These are phyloP conservation scores for Phytophthora pistaciae DNA, from an alignment of 352 stramenopile species.

Conservation along the genomic window DNA sequence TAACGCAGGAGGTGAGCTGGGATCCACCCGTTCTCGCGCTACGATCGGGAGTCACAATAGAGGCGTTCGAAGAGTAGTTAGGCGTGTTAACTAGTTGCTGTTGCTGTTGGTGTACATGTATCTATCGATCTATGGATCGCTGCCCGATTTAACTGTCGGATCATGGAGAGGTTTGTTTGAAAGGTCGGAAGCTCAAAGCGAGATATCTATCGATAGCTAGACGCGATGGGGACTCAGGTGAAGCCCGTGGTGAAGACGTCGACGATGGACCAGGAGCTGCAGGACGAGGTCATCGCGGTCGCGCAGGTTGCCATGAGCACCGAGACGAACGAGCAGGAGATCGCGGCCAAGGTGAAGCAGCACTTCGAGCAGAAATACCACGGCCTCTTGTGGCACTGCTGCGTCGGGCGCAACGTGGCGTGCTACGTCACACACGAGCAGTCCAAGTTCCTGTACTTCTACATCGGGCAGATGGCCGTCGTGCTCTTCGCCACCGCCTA, in stretches of 20 bases:
- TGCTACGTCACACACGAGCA: constrained; percentile 96
- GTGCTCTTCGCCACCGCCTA: constrained; percentile 92
- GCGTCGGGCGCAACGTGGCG: constrained; percentile 94
- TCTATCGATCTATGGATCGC: background rate
- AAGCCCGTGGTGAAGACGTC: constrained; percentile 91
- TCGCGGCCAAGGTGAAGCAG: constrained; percentile 92
- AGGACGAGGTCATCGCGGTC: constrained; percentile 86
- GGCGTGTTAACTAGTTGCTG: too few species aligned
- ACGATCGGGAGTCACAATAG: constrained; percentile 36
- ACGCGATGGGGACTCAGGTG: constrained; percentile 62
- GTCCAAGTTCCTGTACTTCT: constrained; percentile 97
- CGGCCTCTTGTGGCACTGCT: constrained; percentile 94
- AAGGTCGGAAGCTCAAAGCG: constrained; percentile 21
- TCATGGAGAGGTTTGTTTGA: background rate
- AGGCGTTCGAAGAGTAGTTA: constrained; percentile 27
- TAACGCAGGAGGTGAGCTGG: constrained; percentile 74
- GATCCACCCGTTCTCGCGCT: constrained; percentile 49
- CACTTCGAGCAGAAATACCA: constrained; percentile 95
- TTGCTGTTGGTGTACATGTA: too few species aligned
- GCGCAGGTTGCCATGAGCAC: constrained; percentile 84
- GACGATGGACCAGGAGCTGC: constrained; percentile 88
- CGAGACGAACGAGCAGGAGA: constrained; percentile 88
- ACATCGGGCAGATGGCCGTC: constrained; percentile 95
- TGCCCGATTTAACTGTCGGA: background rate
- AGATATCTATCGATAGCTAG: background rate